phyloP scores from a whole-genome alignment of 75 land plant genomes.

The Cryptomeria japonica region DNA sequence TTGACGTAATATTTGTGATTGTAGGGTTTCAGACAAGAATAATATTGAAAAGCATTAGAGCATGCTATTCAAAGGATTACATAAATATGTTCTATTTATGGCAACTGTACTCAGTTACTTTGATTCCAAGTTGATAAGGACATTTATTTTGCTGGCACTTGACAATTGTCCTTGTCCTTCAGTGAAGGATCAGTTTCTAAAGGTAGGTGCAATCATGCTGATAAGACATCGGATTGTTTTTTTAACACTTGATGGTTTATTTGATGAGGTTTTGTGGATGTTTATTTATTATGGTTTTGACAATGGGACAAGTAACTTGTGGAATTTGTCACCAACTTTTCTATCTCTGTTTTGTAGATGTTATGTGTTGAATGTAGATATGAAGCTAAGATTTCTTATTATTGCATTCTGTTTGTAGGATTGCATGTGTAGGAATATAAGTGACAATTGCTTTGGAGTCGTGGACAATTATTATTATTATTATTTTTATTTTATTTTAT shows the following conservation, averaged over 20 bases:
- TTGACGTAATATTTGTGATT: neutral
- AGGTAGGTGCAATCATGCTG: neutral
- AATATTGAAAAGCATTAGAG: neutral
- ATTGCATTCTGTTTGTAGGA: no score
- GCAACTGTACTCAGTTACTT: neutral
- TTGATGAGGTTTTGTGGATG: neutral
- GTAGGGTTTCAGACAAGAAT: conserved; percentile 6
- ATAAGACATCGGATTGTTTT: neutral
- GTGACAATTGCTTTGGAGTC: no score
- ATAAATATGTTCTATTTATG: neutral
- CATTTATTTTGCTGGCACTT: neutral
- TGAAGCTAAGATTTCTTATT: no score
- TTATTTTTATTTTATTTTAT: no score
- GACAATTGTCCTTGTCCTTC: neutral
- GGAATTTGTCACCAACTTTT: conserved; percentile 7
- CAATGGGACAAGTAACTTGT: conserved; percentile 2
- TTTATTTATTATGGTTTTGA: neutral
- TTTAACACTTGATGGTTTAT: neutral
- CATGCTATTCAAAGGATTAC: conserved; percentile 6
- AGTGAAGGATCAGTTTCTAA: conserved; percentile 1
- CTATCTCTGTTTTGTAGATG: no score
- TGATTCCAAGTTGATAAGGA: neutral
- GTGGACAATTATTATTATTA: no score
- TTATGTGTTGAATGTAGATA: no score
- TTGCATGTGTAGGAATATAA: no score